Evolutionary conservation across 768 basidiomycete genomes (phyloP).

Genomic region (Phylloporus scabripes): DNA sequence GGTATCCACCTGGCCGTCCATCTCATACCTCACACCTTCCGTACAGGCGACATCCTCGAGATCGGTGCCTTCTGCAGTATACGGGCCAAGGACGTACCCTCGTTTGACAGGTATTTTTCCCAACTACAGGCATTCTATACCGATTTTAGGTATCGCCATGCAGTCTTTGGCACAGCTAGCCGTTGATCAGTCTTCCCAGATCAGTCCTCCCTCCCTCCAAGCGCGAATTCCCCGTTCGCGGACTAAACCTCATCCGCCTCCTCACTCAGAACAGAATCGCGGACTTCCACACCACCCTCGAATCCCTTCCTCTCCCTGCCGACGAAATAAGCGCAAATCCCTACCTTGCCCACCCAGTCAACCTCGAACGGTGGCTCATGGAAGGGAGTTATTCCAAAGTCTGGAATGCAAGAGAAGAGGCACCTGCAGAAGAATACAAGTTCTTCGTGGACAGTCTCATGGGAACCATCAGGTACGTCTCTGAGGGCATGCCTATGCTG

Average conservation of each 20-base stretch:
- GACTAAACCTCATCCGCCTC: conserved; percentile 90
- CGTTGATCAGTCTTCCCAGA: conserved; percentile 34
- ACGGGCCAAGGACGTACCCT: conserved; percentile 79
- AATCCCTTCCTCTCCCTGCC: conserved; percentile 72
- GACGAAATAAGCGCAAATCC: conserved; percentile 64
- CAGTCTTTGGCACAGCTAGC: conserved; percentile 4
- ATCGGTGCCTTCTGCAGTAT: conserved; percentile 95
- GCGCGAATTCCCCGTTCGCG: conserved; percentile 83
- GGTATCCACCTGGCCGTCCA: conserved; percentile 23
- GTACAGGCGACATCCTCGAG: conserved; percentile 86
- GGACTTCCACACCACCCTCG: conserved; percentile 94
- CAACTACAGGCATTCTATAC: conserved; percentile 89
- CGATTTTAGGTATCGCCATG: conserved; percentile 60
- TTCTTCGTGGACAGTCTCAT: conserved; percentile 91
- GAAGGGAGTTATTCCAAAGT: conserved; percentile 98
- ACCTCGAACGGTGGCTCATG: conserved; percentile 97
- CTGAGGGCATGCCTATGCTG: not conserved
- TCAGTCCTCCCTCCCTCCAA: conserved; percentile 74
- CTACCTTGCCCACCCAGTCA: conserved; percentile 79
- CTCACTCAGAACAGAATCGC: conserved; percentile 95
- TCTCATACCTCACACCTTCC: not conserved
- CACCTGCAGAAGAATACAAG: conserved; percentile 91
- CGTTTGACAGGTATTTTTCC: conserved; percentile 93
- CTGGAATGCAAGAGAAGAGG: conserved; percentile 90
- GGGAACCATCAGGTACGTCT: conserved; percentile 80